These are phyloP conservation scores for Fusarium neocosmosporiellum DNA, from an alignment of 2,329 filamentous ascomycete genomes.

Conservation along the genomic window DNA sequence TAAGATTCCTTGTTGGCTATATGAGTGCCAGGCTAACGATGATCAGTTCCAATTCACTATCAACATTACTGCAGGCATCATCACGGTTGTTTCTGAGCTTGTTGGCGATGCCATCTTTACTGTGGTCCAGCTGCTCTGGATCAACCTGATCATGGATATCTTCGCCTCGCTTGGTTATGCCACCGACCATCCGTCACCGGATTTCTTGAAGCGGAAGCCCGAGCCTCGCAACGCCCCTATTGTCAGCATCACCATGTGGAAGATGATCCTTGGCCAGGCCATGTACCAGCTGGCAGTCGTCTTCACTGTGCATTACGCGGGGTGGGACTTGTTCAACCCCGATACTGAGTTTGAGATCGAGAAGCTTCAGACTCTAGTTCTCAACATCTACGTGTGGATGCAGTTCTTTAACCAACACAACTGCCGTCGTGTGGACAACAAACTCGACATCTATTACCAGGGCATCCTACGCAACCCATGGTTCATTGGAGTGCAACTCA, in stretches of 20 bases:
- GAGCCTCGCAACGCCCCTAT: slow-evolving; percentile 75
- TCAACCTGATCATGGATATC: slow-evolving; percentile 78
- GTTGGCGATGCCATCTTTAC: slow-evolving; percentile 69
- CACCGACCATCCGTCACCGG: slow-evolving; percentile 69
- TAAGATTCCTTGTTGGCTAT: slow-evolving; percentile 27
- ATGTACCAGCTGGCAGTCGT: slow-evolving; percentile 70
- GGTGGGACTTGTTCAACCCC: slow-evolving; percentile 66
- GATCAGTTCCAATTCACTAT: slow-evolving; percentile 73
- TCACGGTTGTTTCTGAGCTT: slow-evolving; percentile 74
- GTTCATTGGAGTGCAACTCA: slow-evolving; percentile 75
- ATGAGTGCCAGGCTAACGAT: slow-evolving; percentile 1
- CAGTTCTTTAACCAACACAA: slow-evolving; percentile 88
- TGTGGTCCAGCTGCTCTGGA: slow-evolving; percentile 75
- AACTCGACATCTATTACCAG: slow-evolving; percentile 82
- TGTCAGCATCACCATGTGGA: slow-evolving; percentile 74
- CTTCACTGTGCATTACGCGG: slow-evolving; percentile 71
- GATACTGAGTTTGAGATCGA: slow-evolving; percentile 50
- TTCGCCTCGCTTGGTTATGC: slow-evolving; percentile 74
- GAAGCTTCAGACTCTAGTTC: slow-evolving; percentile 73
- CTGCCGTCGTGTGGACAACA: slow-evolving; percentile 84
- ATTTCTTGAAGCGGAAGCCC: slow-evolving; percentile 65
- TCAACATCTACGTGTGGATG: slow-evolving; percentile 92
- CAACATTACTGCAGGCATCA: slow-evolving; percentile 74
- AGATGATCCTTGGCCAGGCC: slow-evolving; percentile 72
- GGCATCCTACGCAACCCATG: slow-evolving; percentile 79